Base-by-base conservation (phyloP, 2,329 filamentous ascomycete species). In the Aspergillus ruber region DNA sequence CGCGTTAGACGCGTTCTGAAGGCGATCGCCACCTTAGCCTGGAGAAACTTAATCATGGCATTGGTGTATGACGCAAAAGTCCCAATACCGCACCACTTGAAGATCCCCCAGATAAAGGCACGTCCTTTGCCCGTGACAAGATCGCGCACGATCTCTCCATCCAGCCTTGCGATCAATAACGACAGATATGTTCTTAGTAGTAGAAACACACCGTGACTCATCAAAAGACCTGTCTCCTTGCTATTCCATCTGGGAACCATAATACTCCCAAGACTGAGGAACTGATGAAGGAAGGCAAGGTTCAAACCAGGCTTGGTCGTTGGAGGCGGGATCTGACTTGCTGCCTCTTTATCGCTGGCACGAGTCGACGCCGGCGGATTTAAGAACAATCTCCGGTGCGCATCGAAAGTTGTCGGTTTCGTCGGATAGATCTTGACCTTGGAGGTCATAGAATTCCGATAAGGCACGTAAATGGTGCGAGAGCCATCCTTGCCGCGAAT, bases 41-140 rank as follows among this genome's bases (percentile, higher is more conserved):
- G 91, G 53, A 98, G 79, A 71, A 88, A 98, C 69, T 97, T 97
- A 76, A 98, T 98, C 86, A 94, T 96, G 46, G 91, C 90, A 68
- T 98, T 98, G 44, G 91, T 96, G 64, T 98, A 98, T 0, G 91
- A 95, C 7, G 90, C 91, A 54, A 97, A 84, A 2, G 87, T 88
- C 38, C 93, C 93, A 32, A 98, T 84, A 3, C 91, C 90, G 55
- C 90, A 90, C 93, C 93, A 98, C 76, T 97, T 96, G 43, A 85
- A 67, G 42, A 98, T 85, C 5, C 93, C 93, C 82, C 85, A 87
- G 7, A 93, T 73, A 65, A 98, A 98, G 0, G 82, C 79, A 59
- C 84, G 90, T 15, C 91, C 91, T 60, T 96, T 90, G 8, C 93
- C 93, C 8, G 88, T 90, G n/a, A 98, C 91, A 20, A 98, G 74